Conservation (phyloP, 129 eudicot species). For the Kitagawia praeruptora region DNA sequence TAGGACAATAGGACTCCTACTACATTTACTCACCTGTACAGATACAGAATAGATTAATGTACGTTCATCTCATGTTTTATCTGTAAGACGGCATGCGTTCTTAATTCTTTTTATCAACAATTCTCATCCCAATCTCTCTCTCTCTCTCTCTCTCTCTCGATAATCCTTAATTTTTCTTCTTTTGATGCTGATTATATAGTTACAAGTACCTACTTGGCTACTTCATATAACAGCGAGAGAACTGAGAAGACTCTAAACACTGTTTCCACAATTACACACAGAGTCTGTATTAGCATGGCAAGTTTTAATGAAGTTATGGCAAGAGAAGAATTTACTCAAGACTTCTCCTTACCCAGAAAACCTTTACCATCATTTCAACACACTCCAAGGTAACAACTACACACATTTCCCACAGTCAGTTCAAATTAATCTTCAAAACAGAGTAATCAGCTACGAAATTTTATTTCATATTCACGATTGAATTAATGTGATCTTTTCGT, state of each 20-base stretch:
- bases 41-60: background rate
- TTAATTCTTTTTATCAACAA: background rate
- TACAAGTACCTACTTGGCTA: no score
- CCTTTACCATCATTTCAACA: background rate
- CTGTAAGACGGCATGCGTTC: constrained; percentile 40
- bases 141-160: no score
- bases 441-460: no score
- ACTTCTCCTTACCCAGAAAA: background rate
- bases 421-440: background rate
- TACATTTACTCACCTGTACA: no score
- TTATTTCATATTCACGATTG: background rate
- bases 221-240: background rate
- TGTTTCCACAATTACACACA: background rate
- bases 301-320: background rate
- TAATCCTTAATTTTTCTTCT: no score
- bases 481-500: background rate
- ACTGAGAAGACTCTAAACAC: background rate
- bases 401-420: background rate
- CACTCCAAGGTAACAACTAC: background rate
- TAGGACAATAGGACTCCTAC: no score
- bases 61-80: constrained; percentile 11
- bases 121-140: no score
- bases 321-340: background rate
- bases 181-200: no score
- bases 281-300: background rate